These are phyloP conservation scores for Debaryomyces subglobosus DNA, from an alignment of 1,139 yeast species.

Conservation along the genomic window DNA sequence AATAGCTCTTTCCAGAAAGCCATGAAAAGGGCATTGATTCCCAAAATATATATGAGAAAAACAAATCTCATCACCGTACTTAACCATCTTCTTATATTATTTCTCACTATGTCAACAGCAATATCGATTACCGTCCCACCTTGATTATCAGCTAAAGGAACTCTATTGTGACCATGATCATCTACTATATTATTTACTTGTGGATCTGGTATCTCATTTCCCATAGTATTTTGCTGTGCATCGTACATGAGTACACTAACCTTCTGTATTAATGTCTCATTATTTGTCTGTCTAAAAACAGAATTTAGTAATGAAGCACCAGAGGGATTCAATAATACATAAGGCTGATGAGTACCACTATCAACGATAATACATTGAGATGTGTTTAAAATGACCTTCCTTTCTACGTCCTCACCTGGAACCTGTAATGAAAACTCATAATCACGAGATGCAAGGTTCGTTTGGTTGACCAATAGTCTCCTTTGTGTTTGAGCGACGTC, in stretches of 20 bases:
- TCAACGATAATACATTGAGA: constrained; percentile 51
- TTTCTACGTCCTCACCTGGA: constrained; percentile 15
- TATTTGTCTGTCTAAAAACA: constrained; percentile 17
- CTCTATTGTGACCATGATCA: background rate
- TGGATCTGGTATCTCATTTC: background rate
- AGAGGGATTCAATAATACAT: constrained; percentile 38
- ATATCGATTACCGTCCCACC: background rate
- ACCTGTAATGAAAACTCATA: constrained; percentile 25
- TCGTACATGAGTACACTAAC: constrained; percentile 23
- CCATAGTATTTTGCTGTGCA: constrained; percentile 2
- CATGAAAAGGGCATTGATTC: constrained; percentile 15
- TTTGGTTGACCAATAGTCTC: constrained; percentile 26
- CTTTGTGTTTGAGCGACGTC: constrained; percentile 11
- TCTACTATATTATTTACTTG: background rate
- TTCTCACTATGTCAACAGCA: constrained; percentile 4
- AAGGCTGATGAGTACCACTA: constrained; percentile 36
- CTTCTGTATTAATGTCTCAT: constrained; percentile 24
- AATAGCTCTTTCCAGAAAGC: constrained; percentile 12
- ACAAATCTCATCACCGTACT: constrained; percentile 11
- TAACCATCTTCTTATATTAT: constrained; percentile 3
- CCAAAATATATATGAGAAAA: constrained; percentile 16
- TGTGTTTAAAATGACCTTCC: constrained; percentile 31
- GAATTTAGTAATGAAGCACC: constrained; percentile 35
- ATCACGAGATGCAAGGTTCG: constrained; percentile 24
- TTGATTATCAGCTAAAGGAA: background rate